Evolutionary conservation across 441 rosid genomes (phyloP).

Genomic region (Rhodomyrtus psidioides): DNA sequence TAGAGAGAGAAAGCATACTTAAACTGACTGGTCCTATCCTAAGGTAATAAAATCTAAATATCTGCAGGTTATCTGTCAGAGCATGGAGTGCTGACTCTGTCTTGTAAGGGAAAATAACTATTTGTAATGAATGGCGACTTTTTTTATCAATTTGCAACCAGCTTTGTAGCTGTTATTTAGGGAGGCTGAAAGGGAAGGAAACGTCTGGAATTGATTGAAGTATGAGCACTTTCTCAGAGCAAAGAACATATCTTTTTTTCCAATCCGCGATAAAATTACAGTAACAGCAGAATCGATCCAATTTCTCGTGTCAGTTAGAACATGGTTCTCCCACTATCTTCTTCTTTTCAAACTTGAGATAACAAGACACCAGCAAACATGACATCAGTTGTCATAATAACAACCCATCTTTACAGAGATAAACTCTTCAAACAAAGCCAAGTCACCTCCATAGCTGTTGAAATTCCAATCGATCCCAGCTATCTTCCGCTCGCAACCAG

Average conservation of each 20-base stretch:
- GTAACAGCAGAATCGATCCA: background rate
- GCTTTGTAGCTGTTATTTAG: background rate
- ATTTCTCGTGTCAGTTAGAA: background rate
- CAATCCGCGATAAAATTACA: background rate
- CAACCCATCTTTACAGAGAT: background rate
- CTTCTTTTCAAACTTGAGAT: background rate
- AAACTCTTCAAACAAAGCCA: background rate
- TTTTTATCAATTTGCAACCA: background rate
- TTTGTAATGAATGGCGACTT: background rate
- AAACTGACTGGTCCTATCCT: background rate
- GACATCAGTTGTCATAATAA: background rate
- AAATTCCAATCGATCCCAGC: slow-evolving; percentile 93
- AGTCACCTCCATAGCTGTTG: slow-evolving; percentile 23
- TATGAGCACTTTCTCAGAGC: background rate
- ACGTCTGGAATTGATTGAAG: background rate
- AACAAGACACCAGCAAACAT: background rate
- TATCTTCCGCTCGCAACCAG: slow-evolving; percentile 26
- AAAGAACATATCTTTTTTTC: background rate
- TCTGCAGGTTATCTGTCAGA: background rate
- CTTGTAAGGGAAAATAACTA: background rate
- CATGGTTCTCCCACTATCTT: background rate
- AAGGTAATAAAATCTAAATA: background rate
- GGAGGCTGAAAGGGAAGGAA: background rate
- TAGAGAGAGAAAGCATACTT: background rate
- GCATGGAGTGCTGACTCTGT: background rate